Conservation (phyloP, 805 yeast genomes). For the Cyberlindnera petersonii region DNA sequence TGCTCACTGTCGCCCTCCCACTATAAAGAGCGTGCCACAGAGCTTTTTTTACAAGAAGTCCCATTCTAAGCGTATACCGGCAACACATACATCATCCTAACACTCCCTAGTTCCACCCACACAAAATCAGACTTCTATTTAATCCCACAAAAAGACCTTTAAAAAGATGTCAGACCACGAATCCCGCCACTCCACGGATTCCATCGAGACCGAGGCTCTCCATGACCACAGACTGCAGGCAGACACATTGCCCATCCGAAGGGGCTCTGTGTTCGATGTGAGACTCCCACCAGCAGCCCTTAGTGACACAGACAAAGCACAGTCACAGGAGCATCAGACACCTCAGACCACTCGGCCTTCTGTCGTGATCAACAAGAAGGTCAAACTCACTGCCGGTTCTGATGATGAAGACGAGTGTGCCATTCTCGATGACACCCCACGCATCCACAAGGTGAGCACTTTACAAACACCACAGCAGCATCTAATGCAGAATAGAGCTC, state of each 20-base stretch:
- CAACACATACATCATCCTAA: not conserved
- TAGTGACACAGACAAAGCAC: not conserved
- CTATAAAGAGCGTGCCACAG: slow-evolving; percentile 7
- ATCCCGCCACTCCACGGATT: slow-evolving; percentile 23
- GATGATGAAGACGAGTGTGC: slow-evolving; percentile 20
- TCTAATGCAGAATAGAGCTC: slow-evolving; percentile 18
- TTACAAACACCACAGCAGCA: slow-evolving; percentile 3
- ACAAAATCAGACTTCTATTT: too few species aligned
- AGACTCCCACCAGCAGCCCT: slow-evolving; percentile 25
- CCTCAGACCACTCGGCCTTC: not conserved
- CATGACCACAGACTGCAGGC: slow-evolving; percentile 49
- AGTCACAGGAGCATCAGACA: not conserved
- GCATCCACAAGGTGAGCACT: slow-evolving; percentile 2
- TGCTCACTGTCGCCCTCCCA: slow-evolving; percentile 8
- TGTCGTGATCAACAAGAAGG: slow-evolving; percentile 1
- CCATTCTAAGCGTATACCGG: too few species aligned
- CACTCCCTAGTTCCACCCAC: not conserved
- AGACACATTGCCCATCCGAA: slow-evolving; percentile 36
- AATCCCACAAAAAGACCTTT: too few species aligned
- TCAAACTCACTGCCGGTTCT: slow-evolving; percentile 3
- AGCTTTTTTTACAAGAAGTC: too few species aligned
- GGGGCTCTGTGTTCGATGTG: slow-evolving; percentile 20
- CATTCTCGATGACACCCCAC: slow-evolving; percentile 14
- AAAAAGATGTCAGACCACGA: slow-evolving; percentile 28
- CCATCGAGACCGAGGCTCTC: slow-evolving; percentile 39